phyloP scores from a whole-genome alignment of 257 asterid species.

The Pogostemon cablin region DNA sequence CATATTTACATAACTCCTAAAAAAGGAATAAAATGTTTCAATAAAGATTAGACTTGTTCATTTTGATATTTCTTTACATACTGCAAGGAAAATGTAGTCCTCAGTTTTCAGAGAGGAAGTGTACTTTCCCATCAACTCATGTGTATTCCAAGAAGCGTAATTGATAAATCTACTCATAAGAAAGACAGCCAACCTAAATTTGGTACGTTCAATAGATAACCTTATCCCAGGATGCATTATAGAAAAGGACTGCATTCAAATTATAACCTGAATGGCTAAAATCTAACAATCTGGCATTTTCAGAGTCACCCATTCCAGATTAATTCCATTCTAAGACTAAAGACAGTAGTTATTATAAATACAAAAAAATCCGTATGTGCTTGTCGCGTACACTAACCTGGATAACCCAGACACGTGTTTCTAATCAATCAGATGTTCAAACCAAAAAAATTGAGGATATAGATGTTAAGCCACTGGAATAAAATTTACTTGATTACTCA shows the following conservation, averaged over 20 bases:
- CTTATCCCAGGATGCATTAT: slow-evolving; percentile 1
- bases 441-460: slow-evolving; percentile 4
- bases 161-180: slow-evolving; percentile 1
- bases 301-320: not conserved
- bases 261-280: not conserved
- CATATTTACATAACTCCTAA: slow-evolving; percentile 4
- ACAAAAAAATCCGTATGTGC: not conserved
- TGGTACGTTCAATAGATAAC: not conserved
- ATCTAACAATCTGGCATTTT: not conserved
- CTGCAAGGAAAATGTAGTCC: not conserved
- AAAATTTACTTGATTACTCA: not conserved
- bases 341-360: not conserved
- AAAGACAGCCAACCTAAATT: not conserved
- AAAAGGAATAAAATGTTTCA: not conserved
- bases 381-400: not conserved
- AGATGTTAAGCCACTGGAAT: not conserved
- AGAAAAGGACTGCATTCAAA: not conserved
- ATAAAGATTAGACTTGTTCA: not conserved
- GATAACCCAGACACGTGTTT: not conserved
- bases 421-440: not conserved
- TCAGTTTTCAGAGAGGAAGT: slow-evolving; percentile 7
- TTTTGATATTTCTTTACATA: not conserved
- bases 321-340: not conserved
- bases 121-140: slow-evolving; percentile 27
- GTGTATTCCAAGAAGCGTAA: slow-evolving; percentile 12